Evolutionary conservation across 371 early-diverging fungal genomes (phyloP), one percentile per base, ranked within the genome.

Genomic region (Mucor plumbeus): DNA sequence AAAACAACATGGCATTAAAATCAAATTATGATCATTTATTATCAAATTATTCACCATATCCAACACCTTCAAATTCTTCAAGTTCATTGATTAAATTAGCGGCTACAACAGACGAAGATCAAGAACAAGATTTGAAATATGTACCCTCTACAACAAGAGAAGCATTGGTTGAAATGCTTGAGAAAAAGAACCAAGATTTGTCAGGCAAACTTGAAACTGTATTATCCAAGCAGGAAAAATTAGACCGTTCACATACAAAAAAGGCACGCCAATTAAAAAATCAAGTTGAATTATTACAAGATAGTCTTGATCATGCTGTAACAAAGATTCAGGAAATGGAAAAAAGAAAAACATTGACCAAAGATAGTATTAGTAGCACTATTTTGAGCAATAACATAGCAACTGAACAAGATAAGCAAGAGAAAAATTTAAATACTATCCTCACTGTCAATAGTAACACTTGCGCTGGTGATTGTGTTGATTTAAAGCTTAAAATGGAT

Each of bases 11-110:
- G 17, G 67, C 58, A 17, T 71, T 86, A 48, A 78, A 82, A 64
- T 64, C 79, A 10, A 84, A 82, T 48, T 83, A 81, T 64, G 82
- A 86, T 41, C 72, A 69, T 35, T n/a, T 82, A 35, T 47, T 62
- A 38, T 79, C 47, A 65, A 75, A 10, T 68, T 81, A 56, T 10
- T 63, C 59, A 15, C 71, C 71, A 7, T 67, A 63, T 3, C 71
- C 71, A 4, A 63, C 71, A 1, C 50, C 50, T 11, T 50, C 50
- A 11, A 62, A 62, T 14, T 71, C 71, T 1, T 67, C 21, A 17
- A 50, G 26, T 19, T 63, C 71, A 44, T 36, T 67, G 11, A 19
- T 61, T 36, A n/a, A 48, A 10, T 9, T n/a, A 4, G 14, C 47
- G 5, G 19, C 14, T 7, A 14, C 35, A 7, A 31, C 21, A 17